A percentile compares a stretch with the other conserved stretches of the same genome.
phyloP scores from a whole-genome alignment of 2,329 filamentous ascomycete species.

The Westerdykella ornata region DNA sequence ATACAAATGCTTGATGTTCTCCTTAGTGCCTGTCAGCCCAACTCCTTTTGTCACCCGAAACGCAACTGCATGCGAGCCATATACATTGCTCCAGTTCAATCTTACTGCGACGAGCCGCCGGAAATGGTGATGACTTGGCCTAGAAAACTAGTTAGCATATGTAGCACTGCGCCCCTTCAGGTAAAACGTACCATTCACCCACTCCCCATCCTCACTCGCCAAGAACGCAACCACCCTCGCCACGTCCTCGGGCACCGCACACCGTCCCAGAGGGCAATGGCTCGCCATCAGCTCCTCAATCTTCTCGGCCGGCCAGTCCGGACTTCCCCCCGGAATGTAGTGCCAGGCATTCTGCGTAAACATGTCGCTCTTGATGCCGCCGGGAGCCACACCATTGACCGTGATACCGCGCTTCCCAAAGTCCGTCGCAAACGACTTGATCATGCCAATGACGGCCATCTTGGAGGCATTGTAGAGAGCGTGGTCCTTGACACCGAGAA shows the following conservation, averaged over 20 bases:
- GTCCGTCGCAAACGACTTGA: constrained; percentile 64
- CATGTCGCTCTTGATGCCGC: constrained; percentile 72
- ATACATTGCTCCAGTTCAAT: too few species aligned
- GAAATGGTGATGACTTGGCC: constrained; percentile 39
- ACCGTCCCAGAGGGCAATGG: constrained; percentile 45
- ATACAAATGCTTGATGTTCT: too few species aligned
- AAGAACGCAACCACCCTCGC: constrained; percentile 39
- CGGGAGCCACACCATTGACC: constrained; percentile 66
- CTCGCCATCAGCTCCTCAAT: constrained; percentile 47
- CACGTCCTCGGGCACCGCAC: constrained; percentile 44
- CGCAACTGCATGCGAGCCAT: too few species aligned
- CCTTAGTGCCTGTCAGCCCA: too few species aligned
- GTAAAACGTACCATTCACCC: constrained; percentile 31
- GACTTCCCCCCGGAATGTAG: constrained; percentile 45
- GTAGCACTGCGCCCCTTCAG: background rate
- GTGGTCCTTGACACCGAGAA: constrained; percentile 63
- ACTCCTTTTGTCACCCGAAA: too few species aligned
- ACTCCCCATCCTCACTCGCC: constrained; percentile 36
- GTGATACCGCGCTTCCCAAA: constrained; percentile 62
- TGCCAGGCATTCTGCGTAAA: constrained; percentile 59
- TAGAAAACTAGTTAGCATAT: constrained; percentile 7
- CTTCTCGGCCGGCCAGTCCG: constrained; percentile 46
- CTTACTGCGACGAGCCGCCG: constrained; percentile 37
- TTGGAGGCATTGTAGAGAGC: constrained; percentile 66
- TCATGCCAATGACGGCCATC: constrained; percentile 66